phyloP scores from a whole-genome alignment of 768 basidiomycete genomes.

The Serendipita sp. region DNA sequence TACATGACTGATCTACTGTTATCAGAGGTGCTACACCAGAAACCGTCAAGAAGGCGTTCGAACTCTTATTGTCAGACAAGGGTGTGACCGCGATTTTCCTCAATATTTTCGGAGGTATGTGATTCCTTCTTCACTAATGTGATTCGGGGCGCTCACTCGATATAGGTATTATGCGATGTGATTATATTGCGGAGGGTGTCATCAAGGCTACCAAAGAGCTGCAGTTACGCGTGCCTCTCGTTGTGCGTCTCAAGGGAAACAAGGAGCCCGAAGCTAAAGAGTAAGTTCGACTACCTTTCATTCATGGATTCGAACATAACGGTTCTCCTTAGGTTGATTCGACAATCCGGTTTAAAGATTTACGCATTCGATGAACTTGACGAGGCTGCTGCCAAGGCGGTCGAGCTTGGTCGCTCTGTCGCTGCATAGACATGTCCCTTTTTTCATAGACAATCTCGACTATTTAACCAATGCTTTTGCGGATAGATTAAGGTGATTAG shows the following conservation, averaged over 20 bases:
- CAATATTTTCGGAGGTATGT: conserved; percentile 82
- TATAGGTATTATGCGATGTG: conserved; percentile 92
- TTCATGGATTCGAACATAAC: conserved; percentile 9
- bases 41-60: conserved; percentile 98
- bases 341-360: conserved; percentile 82
- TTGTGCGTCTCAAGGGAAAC: conserved; percentile 93
- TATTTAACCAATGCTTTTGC: neutral
- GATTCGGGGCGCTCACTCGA: neutral
- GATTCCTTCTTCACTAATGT: neutral
- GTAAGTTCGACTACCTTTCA: conserved; percentile 31
- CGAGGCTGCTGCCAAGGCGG: conserved; percentile 74
- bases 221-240: conserved; percentile 63
- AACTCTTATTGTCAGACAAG: conserved; percentile 77
- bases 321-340: conserved; percentile 59
- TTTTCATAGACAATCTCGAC: neutral
- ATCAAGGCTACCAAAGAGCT: conserved; percentile 96
- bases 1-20: neutral
- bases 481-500: neutral
- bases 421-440: neutral
- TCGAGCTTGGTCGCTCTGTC: conserved; percentile 29
- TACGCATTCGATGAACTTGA: conserved; percentile 86
- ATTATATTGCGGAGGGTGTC: conserved; percentile 95
- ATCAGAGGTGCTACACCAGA: conserved; percentile 90
- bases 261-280: conserved; percentile 92
- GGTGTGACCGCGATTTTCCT: conserved; percentile 98